Conservation (phyloP, 2,329 filamentous ascomycete species). For the Penicillium fuscoglaucum region DNA sequence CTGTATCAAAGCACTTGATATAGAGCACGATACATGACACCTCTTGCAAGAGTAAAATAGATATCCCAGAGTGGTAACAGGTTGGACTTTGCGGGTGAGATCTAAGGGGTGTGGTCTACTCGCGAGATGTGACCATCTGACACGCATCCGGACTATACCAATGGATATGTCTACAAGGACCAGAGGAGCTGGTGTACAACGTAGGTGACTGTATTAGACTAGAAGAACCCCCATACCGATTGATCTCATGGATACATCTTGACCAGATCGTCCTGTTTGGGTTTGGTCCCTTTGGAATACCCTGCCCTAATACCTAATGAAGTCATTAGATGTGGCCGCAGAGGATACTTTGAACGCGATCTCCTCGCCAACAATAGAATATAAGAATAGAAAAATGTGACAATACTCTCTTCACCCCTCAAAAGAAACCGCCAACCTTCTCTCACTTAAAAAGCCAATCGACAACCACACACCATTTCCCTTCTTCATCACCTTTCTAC, state of each 20-base stretch:
- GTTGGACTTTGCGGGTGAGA: neutral
- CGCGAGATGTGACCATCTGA: neutral
- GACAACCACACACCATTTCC: neutral
- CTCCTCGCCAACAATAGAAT: neutral
- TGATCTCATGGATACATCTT: neutral
- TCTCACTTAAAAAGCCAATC: neutral
- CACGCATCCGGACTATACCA: neutral
- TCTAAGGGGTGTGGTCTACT: neutral
- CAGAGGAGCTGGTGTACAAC: neutral
- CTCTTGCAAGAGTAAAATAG: too few relatives aligned
- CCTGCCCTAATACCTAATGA: neutral
- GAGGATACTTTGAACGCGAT: neutral
- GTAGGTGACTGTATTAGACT: too few relatives aligned
- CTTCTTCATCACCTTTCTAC: neutral
- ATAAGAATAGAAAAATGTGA: neutral
- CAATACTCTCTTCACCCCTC: too few relatives aligned
- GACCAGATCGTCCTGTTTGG: too few relatives aligned
- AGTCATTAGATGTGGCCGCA: neutral
- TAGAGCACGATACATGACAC: too few relatives aligned
- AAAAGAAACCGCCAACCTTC: too few relatives aligned
- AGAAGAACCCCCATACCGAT: neutral
- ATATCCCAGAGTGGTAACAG: too few relatives aligned
- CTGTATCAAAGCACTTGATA: neutral
- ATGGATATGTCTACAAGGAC: neutral
- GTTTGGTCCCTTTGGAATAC: neutral